phyloP scores from a whole-genome alignment of 2,329 filamentous ascomycete genomes.

The Talaromyces sp. region DNA sequence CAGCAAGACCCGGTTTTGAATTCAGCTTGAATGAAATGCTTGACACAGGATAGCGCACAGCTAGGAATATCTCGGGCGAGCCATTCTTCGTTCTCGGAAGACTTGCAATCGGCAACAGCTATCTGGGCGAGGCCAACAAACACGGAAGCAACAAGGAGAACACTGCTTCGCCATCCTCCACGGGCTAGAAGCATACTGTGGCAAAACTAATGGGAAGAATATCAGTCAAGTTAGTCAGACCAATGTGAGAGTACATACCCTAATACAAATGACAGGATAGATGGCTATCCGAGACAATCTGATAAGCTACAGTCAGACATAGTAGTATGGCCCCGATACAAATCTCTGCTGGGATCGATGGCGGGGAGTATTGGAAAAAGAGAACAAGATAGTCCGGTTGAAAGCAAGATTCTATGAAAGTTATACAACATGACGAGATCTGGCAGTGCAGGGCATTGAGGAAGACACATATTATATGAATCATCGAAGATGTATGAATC shows the following conservation, averaged over 20 bases:
- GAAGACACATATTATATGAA: constrained; percentile 1
- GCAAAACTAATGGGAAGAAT: constrained; percentile 17
- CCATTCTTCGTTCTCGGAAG: constrained; percentile 3
- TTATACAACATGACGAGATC: not conserved
- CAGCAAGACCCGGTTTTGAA: constrained; percentile 50
- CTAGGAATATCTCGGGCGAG: constrained; percentile 39
- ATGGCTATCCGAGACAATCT: constrained; percentile 10
- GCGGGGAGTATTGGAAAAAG: not conserved
- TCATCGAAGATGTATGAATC: constrained; percentile 1
- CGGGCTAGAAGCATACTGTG: constrained; percentile 31
- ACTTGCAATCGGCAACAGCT: constrained; percentile 14
- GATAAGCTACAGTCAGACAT: constrained; percentile 9
- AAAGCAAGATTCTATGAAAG: not conserved
- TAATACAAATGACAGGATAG: constrained; percentile 5
- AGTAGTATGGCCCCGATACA: constrained; percentile 6
- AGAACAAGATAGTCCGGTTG: not conserved
- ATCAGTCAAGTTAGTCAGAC: not conserved
- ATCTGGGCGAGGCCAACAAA: constrained; percentile 19
- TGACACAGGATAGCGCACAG: constrained; percentile 59
- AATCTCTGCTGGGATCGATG: not conserved
- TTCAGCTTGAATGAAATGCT: constrained; percentile 58
- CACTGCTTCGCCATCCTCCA: constrained; percentile 21
- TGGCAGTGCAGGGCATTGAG: not conserved
- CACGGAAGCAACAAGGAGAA: constrained; percentile 18
- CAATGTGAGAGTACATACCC: constrained; percentile 2